Evolutionary conservation across 2,329 filamentous ascomycete species (phyloP).

Genomic region (Trichoderma asperellum): DNA sequence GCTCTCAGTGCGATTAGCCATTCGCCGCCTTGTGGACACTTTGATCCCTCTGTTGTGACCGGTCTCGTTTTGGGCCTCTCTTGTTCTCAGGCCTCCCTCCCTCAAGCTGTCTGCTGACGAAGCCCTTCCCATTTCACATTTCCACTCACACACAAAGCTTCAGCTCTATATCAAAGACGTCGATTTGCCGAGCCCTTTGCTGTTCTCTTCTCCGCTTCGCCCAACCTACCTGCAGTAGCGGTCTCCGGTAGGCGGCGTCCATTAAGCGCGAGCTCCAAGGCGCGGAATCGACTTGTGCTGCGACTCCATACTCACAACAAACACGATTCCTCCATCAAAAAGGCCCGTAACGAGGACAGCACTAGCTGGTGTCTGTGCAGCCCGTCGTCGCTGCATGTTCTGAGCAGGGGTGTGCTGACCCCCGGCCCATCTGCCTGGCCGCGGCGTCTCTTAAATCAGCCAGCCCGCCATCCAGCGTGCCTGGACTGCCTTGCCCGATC

Average conservation of each 20-base stretch:
- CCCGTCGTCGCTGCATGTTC: constrained; percentile 19
- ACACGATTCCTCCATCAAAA: neutral
- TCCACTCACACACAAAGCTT: neutral
- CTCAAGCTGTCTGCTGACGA: constrained; percentile 12
- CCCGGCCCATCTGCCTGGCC: constrained; percentile 29
- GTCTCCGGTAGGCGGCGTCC: neutral
- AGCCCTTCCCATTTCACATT: neutral
- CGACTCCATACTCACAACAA: neutral
- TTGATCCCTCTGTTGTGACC: neutral
- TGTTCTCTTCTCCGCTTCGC: constrained; percentile 14
- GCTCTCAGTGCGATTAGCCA: constrained; percentile 2
- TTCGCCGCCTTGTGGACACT: neutral
- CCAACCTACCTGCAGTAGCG: neutral
- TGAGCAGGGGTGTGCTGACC: constrained; percentile 22
- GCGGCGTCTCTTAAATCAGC: constrained; percentile 39
- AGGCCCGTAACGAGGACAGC: neutral
- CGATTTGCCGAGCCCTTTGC: constrained; percentile 7
- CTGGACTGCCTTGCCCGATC: constrained; percentile 25
- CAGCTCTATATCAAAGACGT: neutral
- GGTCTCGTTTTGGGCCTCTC: neutral
- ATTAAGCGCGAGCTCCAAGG: constrained; percentile 23
- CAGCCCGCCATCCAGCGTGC: constrained; percentile 30
- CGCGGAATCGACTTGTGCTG: neutral
- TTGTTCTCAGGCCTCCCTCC: neutral
- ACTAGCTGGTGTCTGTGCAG: constrained; percentile 3